Base-by-base conservation (phyloP, 208 protist genomes). In the Trypanosoma congolense region DNA sequence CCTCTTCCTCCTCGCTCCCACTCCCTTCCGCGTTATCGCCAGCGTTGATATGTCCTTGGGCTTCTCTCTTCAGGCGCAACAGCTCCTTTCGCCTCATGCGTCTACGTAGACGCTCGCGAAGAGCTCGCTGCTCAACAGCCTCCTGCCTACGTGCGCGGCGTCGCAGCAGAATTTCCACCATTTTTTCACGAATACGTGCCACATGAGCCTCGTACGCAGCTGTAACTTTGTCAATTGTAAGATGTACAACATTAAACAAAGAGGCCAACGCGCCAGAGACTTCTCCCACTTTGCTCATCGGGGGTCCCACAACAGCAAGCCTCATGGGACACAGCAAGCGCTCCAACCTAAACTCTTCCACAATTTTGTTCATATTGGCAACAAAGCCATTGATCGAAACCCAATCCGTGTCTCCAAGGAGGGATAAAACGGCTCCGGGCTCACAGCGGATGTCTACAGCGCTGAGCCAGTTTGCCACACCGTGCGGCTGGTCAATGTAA, bases 261-360 rank as follows among this genome's bases (percentile, higher is more conserved):
- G 49, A 33, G 1, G 76, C 77, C 0, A 97, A 45, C 6, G 30
- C 28, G 2, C 31, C 29, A 1, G 88, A 73, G 8, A 91, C 59
- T 1, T 58, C 50, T 19, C 77, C 78, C 44, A 70, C 83, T 19
- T 82, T 83, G 18, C 63, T 74, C 12, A 86, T 70, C 31, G 95
- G 95, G 12, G 95, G 95, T 4, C 95, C 95, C 12, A 83, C 62
- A 4, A 97, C 49, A 36, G 93, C 31, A 35, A 90, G 18, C 19
- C 83, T 75, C 25, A 93, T 48, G 8, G 95, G 89, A 18, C 61
- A 36, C 12, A 94, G 61, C 30, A 64, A 56, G 21, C 83, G 75
- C 33, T 42, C 64, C 41, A 58, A 60, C 25, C 77, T 75, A 59
- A 88, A 97, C 70, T 97, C 75, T 8, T 53, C 51, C 26, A 85